Evolutionary conservation across 148 eudicot genomes (phyloP).

Genomic region (Chenopodium album): DNA sequence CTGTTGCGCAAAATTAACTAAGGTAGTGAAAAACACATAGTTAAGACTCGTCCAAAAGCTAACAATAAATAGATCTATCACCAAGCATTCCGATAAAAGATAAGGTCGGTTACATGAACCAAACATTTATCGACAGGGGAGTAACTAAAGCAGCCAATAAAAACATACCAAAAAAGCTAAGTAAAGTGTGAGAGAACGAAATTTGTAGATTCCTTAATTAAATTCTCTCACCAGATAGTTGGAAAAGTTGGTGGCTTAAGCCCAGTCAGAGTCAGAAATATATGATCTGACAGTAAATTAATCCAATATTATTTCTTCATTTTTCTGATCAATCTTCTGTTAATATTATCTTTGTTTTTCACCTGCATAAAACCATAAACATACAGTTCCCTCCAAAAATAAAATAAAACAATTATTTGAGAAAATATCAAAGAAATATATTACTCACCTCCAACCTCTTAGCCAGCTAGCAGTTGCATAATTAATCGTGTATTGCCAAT

Average conservation of each 20-base stretch:
- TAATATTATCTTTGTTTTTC: background rate
- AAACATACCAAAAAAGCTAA: background rate
- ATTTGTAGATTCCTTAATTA: background rate
- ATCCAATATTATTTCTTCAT: background rate
- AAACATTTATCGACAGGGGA: background rate
- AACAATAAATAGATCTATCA: no score
- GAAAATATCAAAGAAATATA: no score
- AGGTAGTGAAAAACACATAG: no score
- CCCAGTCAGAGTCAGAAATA: background rate
- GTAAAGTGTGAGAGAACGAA: background rate
- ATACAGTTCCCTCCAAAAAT: no score
- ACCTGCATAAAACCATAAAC: background rate
- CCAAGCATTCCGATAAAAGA: no score
- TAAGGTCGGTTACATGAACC: no score
- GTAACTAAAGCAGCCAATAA: background rate
- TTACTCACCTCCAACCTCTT: no score
- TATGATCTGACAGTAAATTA: background rate
- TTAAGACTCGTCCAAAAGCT: no score
- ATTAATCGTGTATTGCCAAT: slow-evolving; percentile 30
- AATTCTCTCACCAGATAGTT: slow-evolving; percentile 1
- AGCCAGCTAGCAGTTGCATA: background rate
- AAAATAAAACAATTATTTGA: no score
- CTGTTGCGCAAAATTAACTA: no score
- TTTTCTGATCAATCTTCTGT: background rate
- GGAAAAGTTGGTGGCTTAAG: background rate